phyloP scores from a whole-genome alignment of 768 basidiomycete genomes.

The Naganishia vaughanmartiniae region DNA sequence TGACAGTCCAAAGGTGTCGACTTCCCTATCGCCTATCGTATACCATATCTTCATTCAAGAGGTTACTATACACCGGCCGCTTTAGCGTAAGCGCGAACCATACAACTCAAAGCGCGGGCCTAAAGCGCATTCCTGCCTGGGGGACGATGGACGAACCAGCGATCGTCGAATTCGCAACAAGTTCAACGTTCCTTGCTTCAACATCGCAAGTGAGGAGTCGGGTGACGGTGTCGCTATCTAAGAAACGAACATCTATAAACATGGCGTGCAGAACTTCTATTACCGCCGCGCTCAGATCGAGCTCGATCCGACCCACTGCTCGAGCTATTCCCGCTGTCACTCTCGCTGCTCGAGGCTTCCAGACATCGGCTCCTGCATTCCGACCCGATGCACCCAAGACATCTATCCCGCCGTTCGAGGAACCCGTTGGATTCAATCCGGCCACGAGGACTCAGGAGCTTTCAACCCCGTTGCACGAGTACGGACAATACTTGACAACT shows the following conservation, averaged over 20 bases:
- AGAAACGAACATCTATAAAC: background rate
- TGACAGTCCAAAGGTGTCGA: background rate
- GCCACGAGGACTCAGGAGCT: conserved; percentile 68
- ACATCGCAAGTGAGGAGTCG: background rate
- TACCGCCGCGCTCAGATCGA: conserved; percentile 16
- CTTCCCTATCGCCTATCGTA: background rate
- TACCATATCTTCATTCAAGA: background rate
- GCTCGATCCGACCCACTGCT: conserved; percentile 12
- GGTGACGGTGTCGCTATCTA: background rate
- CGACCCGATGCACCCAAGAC: conserved; percentile 34
- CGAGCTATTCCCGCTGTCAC: background rate
- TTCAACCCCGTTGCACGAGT: conserved; percentile 77
- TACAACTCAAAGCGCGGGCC: conserved; percentile 53
- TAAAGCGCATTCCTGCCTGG: conserved; percentile 63
- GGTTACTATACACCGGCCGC: background rate
- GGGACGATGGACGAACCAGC: conserved; percentile 44
- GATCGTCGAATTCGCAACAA: conserved; percentile 23
- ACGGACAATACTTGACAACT: conserved; percentile 87
- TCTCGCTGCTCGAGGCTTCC: conserved; percentile 5
- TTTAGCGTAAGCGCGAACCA: conserved; percentile 14
- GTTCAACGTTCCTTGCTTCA: background rate
- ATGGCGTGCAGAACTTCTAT: conserved; percentile 17
- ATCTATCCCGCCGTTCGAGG: conserved; percentile 69
- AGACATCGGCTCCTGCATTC: conserved; percentile 9
- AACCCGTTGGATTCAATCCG: conserved; percentile 85